phyloP scores from a whole-genome alignment of 768 basidiomycete genomes.

The Phlebiopsis gigantea region DNA sequence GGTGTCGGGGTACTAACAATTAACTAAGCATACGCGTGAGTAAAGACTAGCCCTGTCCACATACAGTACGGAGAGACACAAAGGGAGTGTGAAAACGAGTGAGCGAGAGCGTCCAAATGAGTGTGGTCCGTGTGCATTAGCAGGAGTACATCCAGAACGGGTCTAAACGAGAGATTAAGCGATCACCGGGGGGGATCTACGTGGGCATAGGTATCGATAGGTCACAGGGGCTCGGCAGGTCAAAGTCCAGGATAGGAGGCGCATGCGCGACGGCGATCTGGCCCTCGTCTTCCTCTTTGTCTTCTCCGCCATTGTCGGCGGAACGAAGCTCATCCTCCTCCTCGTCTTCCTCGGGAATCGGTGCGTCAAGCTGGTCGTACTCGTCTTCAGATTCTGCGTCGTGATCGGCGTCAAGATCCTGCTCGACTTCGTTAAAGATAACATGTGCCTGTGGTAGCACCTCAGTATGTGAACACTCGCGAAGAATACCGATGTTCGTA shows the following conservation, averaged over 20 bases:
- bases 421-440: conserved; percentile 68
- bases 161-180: background rate
- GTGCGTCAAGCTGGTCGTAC: conserved; percentile 53
- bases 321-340: conserved; percentile 29
- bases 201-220: conserved; percentile 4
- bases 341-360: conserved; percentile 66
- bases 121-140: background rate
- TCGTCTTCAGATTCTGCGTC: conserved; percentile 47
- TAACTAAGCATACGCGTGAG: conserved; percentile 1
- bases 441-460: conserved; percentile 31
- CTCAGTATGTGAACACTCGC: too few species aligned
- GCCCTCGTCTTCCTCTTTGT: conserved; percentile 7
- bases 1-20: background rate
- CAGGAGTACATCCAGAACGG: background rate
- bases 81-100: background rate
- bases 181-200: background rate
- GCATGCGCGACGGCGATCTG: background rate
- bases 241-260: conserved; percentile 7
- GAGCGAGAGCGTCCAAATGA: conserved; percentile 3
- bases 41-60: background rate
- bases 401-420: conserved; percentile 27
- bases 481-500: too few species aligned
- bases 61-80: conserved; percentile 4
- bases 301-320: background rate
- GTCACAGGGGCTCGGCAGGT: conserved; percentile 3